Base-by-base conservation (phyloP, 1,284 basidiomycete genomes). In the Melampsora larici-populina region DNA sequence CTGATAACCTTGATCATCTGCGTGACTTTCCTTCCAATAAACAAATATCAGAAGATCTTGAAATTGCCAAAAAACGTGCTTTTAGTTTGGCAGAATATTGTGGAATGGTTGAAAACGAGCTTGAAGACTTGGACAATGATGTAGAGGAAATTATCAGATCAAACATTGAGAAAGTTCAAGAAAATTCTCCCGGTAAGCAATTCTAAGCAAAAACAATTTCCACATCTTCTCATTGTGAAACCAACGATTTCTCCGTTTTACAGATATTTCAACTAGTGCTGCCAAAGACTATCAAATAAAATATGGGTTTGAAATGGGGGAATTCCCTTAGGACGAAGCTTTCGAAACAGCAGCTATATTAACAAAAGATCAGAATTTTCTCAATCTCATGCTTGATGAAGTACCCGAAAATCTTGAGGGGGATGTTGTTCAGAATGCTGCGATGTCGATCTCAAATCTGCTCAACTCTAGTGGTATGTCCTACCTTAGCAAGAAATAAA, bases 1-100 rank as follows among this genome's bases (percentile, higher is more conserved):
- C 58, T 26, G 58, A 71, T 2, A 71, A n/a, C 36, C 63, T 62
- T 31, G 58, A 40, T 7, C 70, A 71, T 62, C 43, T 71, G 51
- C 40, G 36, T 15, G 24, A 46, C 18, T 71, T n/a, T n/a, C n/a
- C n/a, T n/a, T n/a, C n/a, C n/a, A n/a, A n/a, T n/a, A n/a, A n/a
- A n/a, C n/a, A n/a, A n/a, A n/a, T n/a, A n/a, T n/a, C n/a, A n/a
- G n/a, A n/a, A n/a, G n/a, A n/a, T n/a, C n/a, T n/a, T n/a, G n/a
- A n/a, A n/a, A n/a, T n/a, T n/a, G n/a, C n/a, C n/a, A n/a, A n/a
- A n/a, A n/a, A n/a, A n/a, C n/a, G n/a, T n/a, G n/a, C n/a, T n/a
- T n/a, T n/a, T n/a, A n/a, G n/a, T n/a, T n/a, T n/a, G n/a, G n/a
- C n/a, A 33, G 24, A 40, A 29, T 51, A 51, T 60, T 60, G 24